Evolutionary conservation across 257 asterid species (phyloP).

Genomic region (Solanum ahanhuiri): DNA sequence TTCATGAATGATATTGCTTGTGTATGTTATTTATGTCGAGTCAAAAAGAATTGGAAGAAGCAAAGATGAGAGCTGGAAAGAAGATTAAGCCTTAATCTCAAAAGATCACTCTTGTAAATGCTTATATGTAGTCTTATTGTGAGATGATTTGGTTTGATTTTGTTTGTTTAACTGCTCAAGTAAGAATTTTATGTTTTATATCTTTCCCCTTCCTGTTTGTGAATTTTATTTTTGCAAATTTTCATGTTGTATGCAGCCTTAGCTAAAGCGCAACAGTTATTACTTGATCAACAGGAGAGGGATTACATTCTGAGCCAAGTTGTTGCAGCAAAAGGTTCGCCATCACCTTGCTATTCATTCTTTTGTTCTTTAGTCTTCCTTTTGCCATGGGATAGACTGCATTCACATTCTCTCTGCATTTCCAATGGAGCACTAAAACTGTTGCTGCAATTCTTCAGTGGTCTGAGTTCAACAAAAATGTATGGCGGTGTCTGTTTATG

Average conservation of each 20-base stretch:
- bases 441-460: background rate
- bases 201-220: background rate
- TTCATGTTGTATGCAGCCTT: constrained; percentile 46
- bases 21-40: background rate
- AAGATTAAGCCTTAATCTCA: background rate
- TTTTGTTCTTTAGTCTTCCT: background rate
- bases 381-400: background rate
- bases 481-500: background rate
- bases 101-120: background rate
- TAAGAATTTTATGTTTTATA: background rate
- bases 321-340: constrained; percentile 74
- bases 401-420: background rate
- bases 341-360: background rate
- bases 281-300: constrained; percentile 88
- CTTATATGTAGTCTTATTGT: background rate
- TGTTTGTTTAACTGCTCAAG: background rate
- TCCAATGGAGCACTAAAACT: background rate
- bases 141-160: background rate
- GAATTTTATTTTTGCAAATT: background rate
- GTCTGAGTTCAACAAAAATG: background rate
- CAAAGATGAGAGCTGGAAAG: background rate
- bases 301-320: constrained; percentile 88
- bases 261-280: constrained; percentile 85
- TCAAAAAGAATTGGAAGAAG: background rate
- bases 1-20: background rate